Evolutionary conservation across 1,284 basidiomycete species (phyloP).

Genomic region (Mycosarcoma mackinlayi): DNA sequence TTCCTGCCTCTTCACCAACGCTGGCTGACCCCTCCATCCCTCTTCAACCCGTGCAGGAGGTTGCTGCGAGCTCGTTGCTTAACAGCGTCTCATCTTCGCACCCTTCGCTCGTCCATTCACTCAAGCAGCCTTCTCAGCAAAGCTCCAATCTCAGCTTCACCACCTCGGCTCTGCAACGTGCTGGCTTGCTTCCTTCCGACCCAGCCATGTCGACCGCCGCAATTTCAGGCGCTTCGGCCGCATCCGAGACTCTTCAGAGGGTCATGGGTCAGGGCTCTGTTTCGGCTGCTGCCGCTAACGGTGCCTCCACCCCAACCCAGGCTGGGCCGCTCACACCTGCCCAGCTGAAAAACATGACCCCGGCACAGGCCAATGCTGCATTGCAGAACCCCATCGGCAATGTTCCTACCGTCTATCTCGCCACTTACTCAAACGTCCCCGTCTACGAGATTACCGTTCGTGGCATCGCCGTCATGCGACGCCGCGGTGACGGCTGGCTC

Average conservation of each 20-base stretch:
- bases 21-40: conserved; percentile 9
- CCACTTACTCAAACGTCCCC: conserved; percentile 70
- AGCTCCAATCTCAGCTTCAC: conserved; percentile 24
- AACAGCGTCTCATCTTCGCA: conserved; percentile 14
- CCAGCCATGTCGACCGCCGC: conserved; percentile 13
- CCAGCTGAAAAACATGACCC: conserved; percentile 50
- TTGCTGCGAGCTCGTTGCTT: conserved; percentile 30
- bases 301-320: conserved; percentile 22
- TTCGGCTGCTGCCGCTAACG: conserved; percentile 25
- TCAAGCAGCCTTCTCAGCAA: conserved; percentile 20
- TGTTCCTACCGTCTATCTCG: conserved; percentile 64
- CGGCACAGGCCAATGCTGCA: conserved; percentile 49
- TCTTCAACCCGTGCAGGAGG: conserved; percentile 45
- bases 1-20: conserved; percentile 7
- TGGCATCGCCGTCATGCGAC: conserved; percentile 97
- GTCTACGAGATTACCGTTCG: conserved; percentile 76
- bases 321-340: conserved; percentile 40
- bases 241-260: conserved; percentile 42
- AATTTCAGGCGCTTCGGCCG: conserved; percentile 29
- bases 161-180: conserved; percentile 40
- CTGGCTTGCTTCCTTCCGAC: conserved; percentile 28
- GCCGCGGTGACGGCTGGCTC: conserved; percentile 87
- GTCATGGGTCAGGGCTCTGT: conserved; percentile 38
- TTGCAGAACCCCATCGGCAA: conserved; percentile 45
- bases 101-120: conserved; percentile 5